Evolutionary conservation across 2,329 filamentous ascomycete species (phyloP).

Genomic region (Talaromyces sp.): DNA sequence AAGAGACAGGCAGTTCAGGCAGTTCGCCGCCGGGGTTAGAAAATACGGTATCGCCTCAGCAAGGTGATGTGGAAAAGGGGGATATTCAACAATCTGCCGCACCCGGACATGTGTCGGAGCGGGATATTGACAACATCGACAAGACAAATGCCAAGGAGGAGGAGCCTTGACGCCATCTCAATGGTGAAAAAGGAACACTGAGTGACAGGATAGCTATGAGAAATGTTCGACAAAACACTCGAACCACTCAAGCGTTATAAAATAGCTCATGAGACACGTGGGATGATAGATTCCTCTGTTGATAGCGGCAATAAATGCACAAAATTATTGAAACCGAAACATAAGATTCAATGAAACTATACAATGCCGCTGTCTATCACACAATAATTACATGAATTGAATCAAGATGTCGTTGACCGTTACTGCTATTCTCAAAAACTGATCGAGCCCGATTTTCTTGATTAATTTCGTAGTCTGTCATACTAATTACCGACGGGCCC

Average conservation of each 20-base stretch:
- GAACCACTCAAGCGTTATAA: neutral
- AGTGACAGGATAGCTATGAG: neutral
- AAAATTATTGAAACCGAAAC: neutral
- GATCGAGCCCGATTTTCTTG: too few relatives aligned
- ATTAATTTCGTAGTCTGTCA: too few relatives aligned
- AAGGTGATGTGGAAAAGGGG: neutral
- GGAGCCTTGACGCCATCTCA: neutral
- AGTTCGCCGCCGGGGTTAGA: neutral
- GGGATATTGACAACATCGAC: neutral
- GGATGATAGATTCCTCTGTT: neutral
- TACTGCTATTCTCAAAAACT: too few relatives aligned
- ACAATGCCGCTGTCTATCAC: neutral
- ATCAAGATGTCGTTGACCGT: too few relatives aligned
- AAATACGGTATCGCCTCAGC: neutral
- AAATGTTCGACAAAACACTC: neutral
- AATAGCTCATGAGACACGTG: neutral
- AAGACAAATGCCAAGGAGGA: neutral
- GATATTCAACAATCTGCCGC: neutral
- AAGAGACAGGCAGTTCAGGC: too few relatives aligned
- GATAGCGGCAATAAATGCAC: neutral
- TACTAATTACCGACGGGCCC: neutral
- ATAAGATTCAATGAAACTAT: neutral
- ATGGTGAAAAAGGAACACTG: neutral
- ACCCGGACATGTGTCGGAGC: neutral
- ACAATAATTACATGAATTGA: neutral